Conservation (phyloP, 208 protist species). For the Acanthamoeba healyi region DNA sequence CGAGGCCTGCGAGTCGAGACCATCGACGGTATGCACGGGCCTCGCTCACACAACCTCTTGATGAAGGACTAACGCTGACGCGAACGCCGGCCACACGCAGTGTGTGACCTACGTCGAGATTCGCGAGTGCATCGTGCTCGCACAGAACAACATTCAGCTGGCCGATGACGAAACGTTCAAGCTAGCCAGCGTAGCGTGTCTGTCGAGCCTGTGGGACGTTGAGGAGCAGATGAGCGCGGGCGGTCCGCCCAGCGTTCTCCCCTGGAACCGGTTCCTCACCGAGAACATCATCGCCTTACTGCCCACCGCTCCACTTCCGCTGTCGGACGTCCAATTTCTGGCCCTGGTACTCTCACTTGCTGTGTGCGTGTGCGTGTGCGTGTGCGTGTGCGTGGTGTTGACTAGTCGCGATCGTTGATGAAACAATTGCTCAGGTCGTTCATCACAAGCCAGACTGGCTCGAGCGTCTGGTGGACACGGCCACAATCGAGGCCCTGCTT, state of each 20-base stretch:
- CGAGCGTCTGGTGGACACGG: neutral
- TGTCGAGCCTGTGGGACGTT: neutral
- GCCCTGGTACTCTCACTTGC: neutral
- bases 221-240: neutral
- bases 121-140: neutral
- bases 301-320: neutral
- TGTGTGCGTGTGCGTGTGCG: neutral
- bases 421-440: too few relatives aligned
- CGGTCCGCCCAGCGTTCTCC: neutral
- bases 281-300: neutral
- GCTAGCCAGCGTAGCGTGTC: neutral
- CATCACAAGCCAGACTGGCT: neutral
- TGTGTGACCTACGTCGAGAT: neutral
- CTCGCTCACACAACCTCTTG: too few relatives aligned
- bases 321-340: neutral
- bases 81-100: neutral
- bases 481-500: neutral
- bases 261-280: slow-evolving; percentile 8
- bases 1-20: neutral
- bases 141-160: neutral
- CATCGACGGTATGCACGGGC: neutral
- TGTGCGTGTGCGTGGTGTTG: neutral
- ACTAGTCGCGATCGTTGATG: too few relatives aligned
- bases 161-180: neutral
- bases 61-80: neutral